Conservation (phyloP, 2,329 filamentous ascomycete species). For the Tricladium varicosporioides region DNA sequence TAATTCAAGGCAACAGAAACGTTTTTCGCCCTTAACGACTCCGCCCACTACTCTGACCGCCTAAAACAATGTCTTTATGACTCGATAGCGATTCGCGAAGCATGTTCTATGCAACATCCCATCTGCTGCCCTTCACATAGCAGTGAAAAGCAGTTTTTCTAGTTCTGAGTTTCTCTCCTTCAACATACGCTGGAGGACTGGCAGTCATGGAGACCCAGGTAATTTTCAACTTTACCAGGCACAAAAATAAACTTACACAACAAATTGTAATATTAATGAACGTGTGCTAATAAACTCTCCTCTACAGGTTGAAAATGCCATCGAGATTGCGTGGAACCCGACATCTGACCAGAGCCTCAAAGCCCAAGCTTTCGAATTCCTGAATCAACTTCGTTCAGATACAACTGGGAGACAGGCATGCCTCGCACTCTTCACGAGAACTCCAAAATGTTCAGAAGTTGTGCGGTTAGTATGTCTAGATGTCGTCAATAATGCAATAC, state of each 20-base stretch:
- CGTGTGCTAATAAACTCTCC: slow-evolving; percentile 14
- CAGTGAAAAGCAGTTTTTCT: slow-evolving; percentile 13
- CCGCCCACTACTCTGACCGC: slow-evolving; percentile 13
- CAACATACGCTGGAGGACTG: slow-evolving; percentile 11
- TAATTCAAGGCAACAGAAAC: neutral
- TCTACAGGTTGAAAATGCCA: slow-evolving; percentile 86
- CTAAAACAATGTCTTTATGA: slow-evolving; percentile 23
- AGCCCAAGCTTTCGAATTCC: slow-evolving; percentile 77
- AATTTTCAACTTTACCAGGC: slow-evolving; percentile 12
- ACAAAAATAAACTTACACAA: neutral
- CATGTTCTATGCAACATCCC: slow-evolving; percentile 28
- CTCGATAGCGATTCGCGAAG: slow-evolving; percentile 28
- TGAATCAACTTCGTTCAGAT: slow-evolving; percentile 75
- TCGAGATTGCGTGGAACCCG: slow-evolving; percentile 89
- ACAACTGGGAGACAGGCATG: slow-evolving; percentile 89
- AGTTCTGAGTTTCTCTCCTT: neutral
- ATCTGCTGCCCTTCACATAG: slow-evolving; percentile 24
- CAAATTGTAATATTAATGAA: neutral
- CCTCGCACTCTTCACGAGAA: slow-evolving; percentile 78
- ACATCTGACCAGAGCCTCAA: slow-evolving; percentile 72
- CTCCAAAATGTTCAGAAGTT: slow-evolving; percentile 74
- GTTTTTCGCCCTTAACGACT: neutral
- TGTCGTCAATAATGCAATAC: slow-evolving; percentile 87
- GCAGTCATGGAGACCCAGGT: slow-evolving; percentile 34
- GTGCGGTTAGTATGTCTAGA: slow-evolving; percentile 88